phyloP scores from a whole-genome alignment of 192 early-diverging fungal genomes.

The Entomortierella chlamydospora region DNA sequence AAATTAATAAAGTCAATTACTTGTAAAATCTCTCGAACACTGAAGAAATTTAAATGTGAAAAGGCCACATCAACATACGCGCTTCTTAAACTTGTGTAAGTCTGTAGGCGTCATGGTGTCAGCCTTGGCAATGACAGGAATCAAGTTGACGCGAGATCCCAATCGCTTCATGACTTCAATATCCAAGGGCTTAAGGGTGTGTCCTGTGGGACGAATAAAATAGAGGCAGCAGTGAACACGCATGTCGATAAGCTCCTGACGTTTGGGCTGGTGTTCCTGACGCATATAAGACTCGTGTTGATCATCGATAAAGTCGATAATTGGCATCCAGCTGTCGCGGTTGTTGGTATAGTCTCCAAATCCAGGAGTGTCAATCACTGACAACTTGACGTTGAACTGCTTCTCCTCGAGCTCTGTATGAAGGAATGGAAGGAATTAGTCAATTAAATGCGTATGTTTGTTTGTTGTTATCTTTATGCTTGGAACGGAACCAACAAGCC shows the following conservation, averaged over 20 bases:
- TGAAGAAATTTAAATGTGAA: too few species aligned
- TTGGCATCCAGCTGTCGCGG: slow-evolving; percentile 97
- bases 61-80: slow-evolving; percentile 64
- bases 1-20: not conserved
- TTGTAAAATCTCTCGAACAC: too few species aligned
- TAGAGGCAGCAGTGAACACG: slow-evolving; percentile 98
- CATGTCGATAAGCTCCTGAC: slow-evolving; percentile 91
- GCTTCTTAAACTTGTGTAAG: slow-evolving; percentile 94
- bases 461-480: not conserved
- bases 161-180: slow-evolving; percentile 99
- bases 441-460: not conserved
- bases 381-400: slow-evolving; percentile 96
- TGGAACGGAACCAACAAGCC: not conserved
- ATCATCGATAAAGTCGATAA: slow-evolving; percentile 98
- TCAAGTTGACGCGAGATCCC: slow-evolving; percentile 95
- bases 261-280: slow-evolving; percentile 88
- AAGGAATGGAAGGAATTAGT: not conserved
- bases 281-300: slow-evolving; percentile 96
- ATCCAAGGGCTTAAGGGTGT: slow-evolving; percentile 93
- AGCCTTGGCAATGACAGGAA: slow-evolving; percentile 98
- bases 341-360: slow-evolving; percentile 94
- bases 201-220: slow-evolving; percentile 98
- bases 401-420: slow-evolving; percentile 92
- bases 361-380: slow-evolving; percentile 92
- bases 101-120: slow-evolving; percentile 96